phyloP scores from a whole-genome alignment of 345 rosid species.

The Linum tenue region DNA sequence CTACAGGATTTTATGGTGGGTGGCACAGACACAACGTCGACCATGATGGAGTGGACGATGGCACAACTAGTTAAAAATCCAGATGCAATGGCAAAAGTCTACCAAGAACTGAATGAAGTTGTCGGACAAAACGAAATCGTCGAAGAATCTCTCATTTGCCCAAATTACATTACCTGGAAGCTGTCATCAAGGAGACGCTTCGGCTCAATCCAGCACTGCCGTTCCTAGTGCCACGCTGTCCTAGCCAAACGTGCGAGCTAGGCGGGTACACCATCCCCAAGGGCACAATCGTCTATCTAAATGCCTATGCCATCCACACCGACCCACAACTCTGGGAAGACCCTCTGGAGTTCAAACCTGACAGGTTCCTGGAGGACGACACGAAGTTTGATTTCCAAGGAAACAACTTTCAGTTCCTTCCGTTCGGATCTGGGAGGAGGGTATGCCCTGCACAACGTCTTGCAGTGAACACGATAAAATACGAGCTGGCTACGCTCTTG shows the following conservation, averaged over 20 bases:
- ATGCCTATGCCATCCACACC: slow-evolving; percentile 27
- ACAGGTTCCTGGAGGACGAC: slow-evolving; percentile 18
- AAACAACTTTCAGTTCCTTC: slow-evolving; percentile 23
- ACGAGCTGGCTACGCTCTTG: slow-evolving; percentile 19
- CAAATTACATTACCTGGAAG: slow-evolving; percentile 18
- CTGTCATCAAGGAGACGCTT: slow-evolving; percentile 24
- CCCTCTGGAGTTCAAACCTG: slow-evolving; percentile 26
- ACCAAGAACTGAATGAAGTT: slow-evolving; percentile 18
- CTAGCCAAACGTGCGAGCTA: slow-evolving; percentile 4
- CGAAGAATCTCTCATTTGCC: slow-evolving; percentile 23
- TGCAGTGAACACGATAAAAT: slow-evolving; percentile 31
- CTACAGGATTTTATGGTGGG: slow-evolving; percentile 15
- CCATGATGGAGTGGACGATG: slow-evolving; percentile 21
- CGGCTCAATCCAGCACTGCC: slow-evolving; percentile 30
- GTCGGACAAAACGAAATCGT: slow-evolving; percentile 16
- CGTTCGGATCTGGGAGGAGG: slow-evolving; percentile 44
- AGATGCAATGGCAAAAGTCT: slow-evolving; percentile 10
- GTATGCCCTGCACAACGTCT: slow-evolving; percentile 28
- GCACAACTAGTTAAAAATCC: slow-evolving; percentile 16
- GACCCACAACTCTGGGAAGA: slow-evolving; percentile 32
- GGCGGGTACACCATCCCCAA: slow-evolving; percentile 28
- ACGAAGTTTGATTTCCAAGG: slow-evolving; percentile 22
- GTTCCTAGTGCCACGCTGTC: slow-evolving; percentile 17
- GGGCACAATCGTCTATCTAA: slow-evolving; percentile 22
- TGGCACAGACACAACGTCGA: slow-evolving; percentile 19